phyloP scores from a whole-genome alignment of 2,329 filamentous ascomycete genomes.

The Fusarium bactridioides region DNA sequence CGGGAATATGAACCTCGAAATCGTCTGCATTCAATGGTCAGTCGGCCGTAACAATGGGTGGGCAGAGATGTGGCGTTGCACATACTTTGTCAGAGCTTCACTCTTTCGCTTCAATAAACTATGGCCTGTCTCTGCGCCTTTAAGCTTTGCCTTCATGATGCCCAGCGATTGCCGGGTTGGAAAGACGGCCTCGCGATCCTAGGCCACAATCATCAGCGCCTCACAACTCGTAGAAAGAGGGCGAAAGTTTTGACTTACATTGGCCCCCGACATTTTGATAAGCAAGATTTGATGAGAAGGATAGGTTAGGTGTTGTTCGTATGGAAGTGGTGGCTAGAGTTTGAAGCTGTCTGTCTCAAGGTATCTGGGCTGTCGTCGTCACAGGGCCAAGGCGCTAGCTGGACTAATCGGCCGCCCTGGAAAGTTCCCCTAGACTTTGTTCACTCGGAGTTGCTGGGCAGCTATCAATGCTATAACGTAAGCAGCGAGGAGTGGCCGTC shows the following conservation, averaged over 20 bases:
- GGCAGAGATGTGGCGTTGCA: constrained; percentile 2
- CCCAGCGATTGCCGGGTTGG: constrained; percentile 96
- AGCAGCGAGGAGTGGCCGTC: neutral
- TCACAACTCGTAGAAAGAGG: neutral
- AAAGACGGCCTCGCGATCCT: constrained; percentile 97
- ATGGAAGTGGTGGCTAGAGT: neutral
- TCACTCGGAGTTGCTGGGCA: constrained; percentile 22
- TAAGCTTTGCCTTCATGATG: constrained; percentile 97
- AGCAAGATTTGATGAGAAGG: constrained; percentile 1
- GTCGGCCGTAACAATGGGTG: neutral
- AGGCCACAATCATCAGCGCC: constrained; percentile 20
- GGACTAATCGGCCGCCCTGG: neutral
- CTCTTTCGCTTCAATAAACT: constrained; percentile 97
- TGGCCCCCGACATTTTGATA: constrained; percentile 46
- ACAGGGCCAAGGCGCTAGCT: constrained; percentile 11
- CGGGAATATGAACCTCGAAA: constrained; percentile 73
- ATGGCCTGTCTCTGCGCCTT: constrained; percentile 90
- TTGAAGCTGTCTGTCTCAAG: constrained; percentile 17
- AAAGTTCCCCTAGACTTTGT: neutral
- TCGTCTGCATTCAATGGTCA: constrained; percentile 64
- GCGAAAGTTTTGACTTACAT: constrained; percentile 31
- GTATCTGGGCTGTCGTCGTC: constrained; percentile 17
- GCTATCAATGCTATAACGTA: constrained; percentile 22
- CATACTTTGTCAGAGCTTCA: constrained; percentile 95
- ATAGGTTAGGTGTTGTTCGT: neutral